A percentile compares a stretch with the other conserved stretches of the same genome.
Conservation (phyloP, 2,329 filamentous ascomycete species). For the Tolypocladium pustulatum region DNA sequence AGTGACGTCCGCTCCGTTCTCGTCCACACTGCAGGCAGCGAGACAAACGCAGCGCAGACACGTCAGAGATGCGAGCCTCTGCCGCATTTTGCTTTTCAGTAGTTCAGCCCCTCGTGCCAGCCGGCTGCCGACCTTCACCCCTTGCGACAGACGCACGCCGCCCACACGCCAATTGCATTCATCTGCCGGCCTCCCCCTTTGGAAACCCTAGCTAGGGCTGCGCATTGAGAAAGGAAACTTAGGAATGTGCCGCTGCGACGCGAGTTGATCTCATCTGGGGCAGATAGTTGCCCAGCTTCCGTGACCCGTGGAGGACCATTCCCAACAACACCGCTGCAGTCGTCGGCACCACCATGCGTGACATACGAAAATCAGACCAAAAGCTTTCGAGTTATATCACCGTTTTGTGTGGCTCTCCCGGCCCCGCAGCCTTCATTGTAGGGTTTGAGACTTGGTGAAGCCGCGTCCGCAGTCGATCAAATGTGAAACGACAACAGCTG, state of each 20-base stretch:
- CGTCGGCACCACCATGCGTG: background rate
- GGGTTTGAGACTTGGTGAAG: background rate
- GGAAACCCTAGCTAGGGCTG: background rate
- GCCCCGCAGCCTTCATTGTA: background rate
- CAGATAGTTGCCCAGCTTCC: background rate
- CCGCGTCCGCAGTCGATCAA: background rate
- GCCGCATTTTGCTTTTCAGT: background rate
- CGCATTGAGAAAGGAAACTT: background rate
- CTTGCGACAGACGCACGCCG: background rate
- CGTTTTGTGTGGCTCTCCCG: background rate
- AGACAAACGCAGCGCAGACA: background rate
- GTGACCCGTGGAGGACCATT: background rate
- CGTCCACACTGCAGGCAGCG: background rate
- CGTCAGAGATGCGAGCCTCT: background rate
- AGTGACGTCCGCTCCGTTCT: background rate
- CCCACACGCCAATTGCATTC: background rate
- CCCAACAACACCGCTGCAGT: background rate
- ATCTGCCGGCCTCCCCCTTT: background rate
- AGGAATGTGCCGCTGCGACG: background rate
- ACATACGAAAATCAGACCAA: background rate
- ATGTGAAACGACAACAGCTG: background rate
- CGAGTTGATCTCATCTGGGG: background rate
- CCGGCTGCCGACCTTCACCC: background rate
- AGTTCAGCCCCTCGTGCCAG: background rate
- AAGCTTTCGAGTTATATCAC: background rate